phyloP scores from a whole-genome alignment of 2,329 filamentous ascomycete genomes.

The Alternaria consortialis region DNA sequence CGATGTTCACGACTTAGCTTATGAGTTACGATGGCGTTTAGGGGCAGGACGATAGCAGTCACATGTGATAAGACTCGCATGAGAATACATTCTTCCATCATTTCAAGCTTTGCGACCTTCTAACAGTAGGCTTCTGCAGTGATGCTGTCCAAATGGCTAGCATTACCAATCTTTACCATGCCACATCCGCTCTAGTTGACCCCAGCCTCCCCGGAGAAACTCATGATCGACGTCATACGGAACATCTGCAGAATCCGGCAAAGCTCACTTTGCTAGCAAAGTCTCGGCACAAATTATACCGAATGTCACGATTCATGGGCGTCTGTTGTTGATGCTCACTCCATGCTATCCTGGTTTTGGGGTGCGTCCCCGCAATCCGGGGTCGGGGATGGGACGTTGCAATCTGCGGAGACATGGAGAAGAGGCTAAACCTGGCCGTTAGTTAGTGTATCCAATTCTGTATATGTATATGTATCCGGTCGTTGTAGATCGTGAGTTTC shows the following conservation, averaged over 20 bases:
- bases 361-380: slow-evolving; percentile 27
- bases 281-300: slow-evolving; percentile 20
- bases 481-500: background rate
- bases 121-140: background rate
- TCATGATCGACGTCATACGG: slow-evolving; percentile 3
- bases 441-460: background rate
- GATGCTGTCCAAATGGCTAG: background rate
- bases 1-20: slow-evolving; percentile 13
- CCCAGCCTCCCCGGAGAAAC: slow-evolving; percentile 19
- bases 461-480: background rate
- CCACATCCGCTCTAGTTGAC: background rate
- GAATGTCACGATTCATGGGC: slow-evolving; percentile 8
- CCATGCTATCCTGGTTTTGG: slow-evolving; percentile 9
- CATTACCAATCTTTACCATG: background rate
- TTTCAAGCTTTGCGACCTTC: background rate
- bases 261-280: background rate
- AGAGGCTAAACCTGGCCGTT: slow-evolving; percentile 28
- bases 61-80: slow-evolving; percentile 1
- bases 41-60: background rate
- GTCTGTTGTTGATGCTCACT: background rate
- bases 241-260: background rate
- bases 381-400: slow-evolving; percentile 14
- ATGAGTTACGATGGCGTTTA: slow-evolving; percentile 29
- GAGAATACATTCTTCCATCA: background rate
- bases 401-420: slow-evolving; percentile 39